phyloP scores from a whole-genome alignment of 83 land plant species.

The Diphasiastrum complanatum region DNA sequence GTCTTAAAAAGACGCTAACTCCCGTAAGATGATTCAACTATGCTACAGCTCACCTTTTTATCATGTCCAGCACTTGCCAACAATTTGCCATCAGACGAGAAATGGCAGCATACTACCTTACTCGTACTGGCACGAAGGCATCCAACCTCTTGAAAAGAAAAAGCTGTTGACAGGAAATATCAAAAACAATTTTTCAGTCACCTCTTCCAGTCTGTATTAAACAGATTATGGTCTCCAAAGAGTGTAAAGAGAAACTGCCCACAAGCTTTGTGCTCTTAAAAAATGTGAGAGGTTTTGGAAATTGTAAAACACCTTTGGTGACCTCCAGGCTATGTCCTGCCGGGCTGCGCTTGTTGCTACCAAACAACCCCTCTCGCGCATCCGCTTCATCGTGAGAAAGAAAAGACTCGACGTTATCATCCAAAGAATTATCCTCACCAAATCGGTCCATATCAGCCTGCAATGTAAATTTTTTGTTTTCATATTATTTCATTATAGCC shows the following conservation, averaged over 20 bases:
- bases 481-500: slow-evolving; percentile 32
- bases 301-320: slow-evolving; percentile 58
- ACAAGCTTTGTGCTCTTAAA: neutral
- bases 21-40: neutral
- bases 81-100: slow-evolving; percentile 91
- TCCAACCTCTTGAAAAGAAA: slow-evolving; percentile 56
- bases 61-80: slow-evolving; percentile 94
- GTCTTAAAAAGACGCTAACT: neutral
- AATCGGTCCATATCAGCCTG: slow-evolving; percentile 86
- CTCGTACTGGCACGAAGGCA: slow-evolving; percentile 52
- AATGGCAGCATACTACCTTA: slow-evolving; percentile 83
- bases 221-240: neutral
- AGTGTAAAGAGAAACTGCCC: neutral
- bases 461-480: slow-evolving; percentile 41
- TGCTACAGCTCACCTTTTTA: slow-evolving; percentile 49
- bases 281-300: slow-evolving; percentile 15
- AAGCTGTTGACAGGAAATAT: slow-evolving; percentile 39
- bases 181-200: slow-evolving; percentile 5
- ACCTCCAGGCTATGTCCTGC: slow-evolving; percentile 80
- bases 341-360: slow-evolving; percentile 37
- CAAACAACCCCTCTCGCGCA: slow-evolving; percentile 53
- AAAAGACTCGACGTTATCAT: slow-evolving; percentile 90
- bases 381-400: slow-evolving; percentile 83
- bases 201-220: neutral
- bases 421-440: slow-evolving; percentile 78